These are phyloP conservation scores for Quercus rubra DNA, from an alignment of 306 rosid species.

Conservation along the genomic window DNA sequence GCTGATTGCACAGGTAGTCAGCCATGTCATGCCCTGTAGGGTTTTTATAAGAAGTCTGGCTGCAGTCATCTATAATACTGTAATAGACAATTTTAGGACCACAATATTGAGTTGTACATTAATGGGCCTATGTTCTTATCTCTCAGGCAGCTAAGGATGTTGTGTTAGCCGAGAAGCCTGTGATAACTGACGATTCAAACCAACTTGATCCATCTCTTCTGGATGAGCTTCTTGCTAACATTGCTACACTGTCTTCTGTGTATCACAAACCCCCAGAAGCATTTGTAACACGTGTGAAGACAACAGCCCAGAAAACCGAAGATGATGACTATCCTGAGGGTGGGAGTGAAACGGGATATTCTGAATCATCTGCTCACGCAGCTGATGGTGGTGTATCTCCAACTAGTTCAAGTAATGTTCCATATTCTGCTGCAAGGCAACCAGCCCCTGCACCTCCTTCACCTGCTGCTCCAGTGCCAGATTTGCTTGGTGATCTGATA, in stretches of 20 bases:
- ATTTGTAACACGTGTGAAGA: conserved; percentile 74
- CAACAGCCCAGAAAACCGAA: conserved; percentile 65
- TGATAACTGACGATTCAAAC: conserved; percentile 92
- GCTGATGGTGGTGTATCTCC: conserved; percentile 57
- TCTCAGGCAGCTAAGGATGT: conserved; percentile 99
- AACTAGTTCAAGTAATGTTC: conserved; percentile 34
- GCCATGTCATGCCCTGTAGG: not conserved
- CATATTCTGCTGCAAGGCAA: conserved; percentile 48
- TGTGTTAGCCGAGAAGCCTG: conserved; percentile 98
- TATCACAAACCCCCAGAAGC: conserved; percentile 99
- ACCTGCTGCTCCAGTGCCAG: conserved; percentile 69
- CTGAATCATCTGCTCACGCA: conserved; percentile 60
- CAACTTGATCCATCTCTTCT: conserved; percentile 87
- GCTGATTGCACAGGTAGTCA: not conserved
- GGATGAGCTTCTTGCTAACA: conserved; percentile 95
- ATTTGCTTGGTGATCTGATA: conserved; percentile 92
- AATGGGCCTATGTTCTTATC: conserved; percentile 29
- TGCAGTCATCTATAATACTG: not conserved
- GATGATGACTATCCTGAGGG: conserved; percentile 85
- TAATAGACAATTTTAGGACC: not conserved
- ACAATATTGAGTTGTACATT: conserved; percentile 11
- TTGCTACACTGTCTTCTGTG: conserved; percentile 94
- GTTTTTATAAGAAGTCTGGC: not conserved
- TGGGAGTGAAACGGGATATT: conserved; percentile 66
- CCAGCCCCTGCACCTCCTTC: conserved; percentile 45